phyloP scores from a whole-genome alignment of 139 green algal genomes.

The Parachlorella kessleri region DNA sequence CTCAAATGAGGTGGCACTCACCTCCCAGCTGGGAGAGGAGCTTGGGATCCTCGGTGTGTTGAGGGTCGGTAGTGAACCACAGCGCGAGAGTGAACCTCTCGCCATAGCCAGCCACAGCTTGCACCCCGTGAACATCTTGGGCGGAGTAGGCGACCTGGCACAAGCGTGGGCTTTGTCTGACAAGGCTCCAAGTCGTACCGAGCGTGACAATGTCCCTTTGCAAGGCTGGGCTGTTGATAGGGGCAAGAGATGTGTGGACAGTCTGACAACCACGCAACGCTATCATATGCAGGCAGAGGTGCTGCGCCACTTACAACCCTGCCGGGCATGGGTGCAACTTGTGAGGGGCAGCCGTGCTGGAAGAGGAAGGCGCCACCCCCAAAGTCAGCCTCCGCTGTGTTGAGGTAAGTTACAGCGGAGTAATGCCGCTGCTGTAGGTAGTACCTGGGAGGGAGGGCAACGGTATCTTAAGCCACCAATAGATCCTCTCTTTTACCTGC shows the following conservation, averaged over 20 bases:
- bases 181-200: neutral
- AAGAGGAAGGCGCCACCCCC: conserved; percentile 28
- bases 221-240: neutral
- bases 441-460: conserved; percentile 19
- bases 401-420: conserved; percentile 36
- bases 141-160: conserved; percentile 22
- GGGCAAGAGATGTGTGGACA: neutral
- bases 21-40: conserved; percentile 25
- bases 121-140: conserved; percentile 15
- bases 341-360: neutral
- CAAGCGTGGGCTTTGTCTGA: neutral
- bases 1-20: neutral
- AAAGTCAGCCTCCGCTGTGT: conserved; percentile 8
- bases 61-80: conserved; percentile 31
- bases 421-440: conserved; percentile 29
- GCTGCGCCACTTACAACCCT: neutral
- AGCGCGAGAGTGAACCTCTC: conserved; percentile 35
- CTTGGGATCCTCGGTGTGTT: conserved; percentile 26
- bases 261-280: neutral
- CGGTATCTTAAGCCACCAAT: too few species aligned
- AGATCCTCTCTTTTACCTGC: neutral
- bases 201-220: neutral
- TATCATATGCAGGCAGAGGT: neutral
- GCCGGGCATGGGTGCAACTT: neutral
- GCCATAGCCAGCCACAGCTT: neutral